Conservation (phyloP, 2,329 filamentous ascomycete species). For the Fusarium lyarnte region DNA sequence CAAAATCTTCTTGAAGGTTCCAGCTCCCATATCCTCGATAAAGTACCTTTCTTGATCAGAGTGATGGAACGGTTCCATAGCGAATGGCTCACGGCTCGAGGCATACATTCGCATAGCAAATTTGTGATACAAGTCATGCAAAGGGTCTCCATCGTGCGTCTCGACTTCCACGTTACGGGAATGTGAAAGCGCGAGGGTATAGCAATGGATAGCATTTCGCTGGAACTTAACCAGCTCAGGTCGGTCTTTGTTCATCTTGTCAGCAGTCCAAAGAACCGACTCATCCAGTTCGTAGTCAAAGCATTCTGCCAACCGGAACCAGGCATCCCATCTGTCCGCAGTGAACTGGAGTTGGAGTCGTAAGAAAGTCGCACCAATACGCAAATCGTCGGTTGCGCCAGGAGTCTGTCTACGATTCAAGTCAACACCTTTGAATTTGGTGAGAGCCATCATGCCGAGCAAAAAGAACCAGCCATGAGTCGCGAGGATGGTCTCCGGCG, state of each 20-base stretch:
- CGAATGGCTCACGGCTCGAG: conserved; percentile 69
- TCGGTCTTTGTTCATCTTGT: conserved; percentile 88
- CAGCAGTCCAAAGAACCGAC: conserved; percentile 85
- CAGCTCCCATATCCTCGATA: conserved; percentile 60
- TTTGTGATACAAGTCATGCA: conserved; percentile 68
- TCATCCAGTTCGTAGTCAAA: conserved; percentile 91
- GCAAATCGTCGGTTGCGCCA: conserved; percentile 83
- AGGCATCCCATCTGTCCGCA: conserved; percentile 85
- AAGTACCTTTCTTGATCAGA: conserved; percentile 66
- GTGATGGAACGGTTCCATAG: conserved; percentile 69
- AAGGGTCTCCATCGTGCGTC: conserved; percentile 59
- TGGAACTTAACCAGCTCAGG: conserved; percentile 79
- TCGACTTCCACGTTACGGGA: conserved; percentile 58
- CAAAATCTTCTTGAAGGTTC: conserved; percentile 62
- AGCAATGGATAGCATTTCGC: conserved; percentile 84
- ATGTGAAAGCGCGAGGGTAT: conserved; percentile 68
- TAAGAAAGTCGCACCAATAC: conserved; percentile 82
- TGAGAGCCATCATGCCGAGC: conserved; percentile 86
- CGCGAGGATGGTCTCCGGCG: conserved; percentile 76
- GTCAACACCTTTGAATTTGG: conserved; percentile 79
- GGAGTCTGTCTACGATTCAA: conserved; percentile 79
- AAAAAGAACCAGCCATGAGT: conserved; percentile 92
- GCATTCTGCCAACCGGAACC: conserved; percentile 88
- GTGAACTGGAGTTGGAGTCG: conserved; percentile 85
- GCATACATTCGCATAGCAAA: conserved; percentile 71